These are phyloP conservation scores for Solanum chilense DNA, from an alignment of 257 asterid genomes.

Conservation along the genomic window DNA sequence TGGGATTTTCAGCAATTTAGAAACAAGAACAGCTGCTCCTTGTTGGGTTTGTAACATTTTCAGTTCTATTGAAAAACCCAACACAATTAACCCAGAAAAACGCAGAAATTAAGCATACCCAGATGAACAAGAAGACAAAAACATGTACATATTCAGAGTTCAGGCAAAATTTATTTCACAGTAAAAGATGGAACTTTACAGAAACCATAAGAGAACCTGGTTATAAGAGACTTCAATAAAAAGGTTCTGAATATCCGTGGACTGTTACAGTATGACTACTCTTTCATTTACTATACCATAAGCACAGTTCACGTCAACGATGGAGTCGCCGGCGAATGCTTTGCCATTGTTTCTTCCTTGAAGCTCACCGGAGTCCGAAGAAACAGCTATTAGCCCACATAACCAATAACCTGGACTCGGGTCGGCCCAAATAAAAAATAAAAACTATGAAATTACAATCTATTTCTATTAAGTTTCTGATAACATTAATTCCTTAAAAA, in stretches of 20 bases:
- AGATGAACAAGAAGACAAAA: background rate
- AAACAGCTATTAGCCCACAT: background rate
- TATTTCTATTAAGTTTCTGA: no score
- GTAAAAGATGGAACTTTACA: background rate
- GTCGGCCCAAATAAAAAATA: background rate
- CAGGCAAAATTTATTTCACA: background rate
- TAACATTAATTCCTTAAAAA: no score
- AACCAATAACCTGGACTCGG: background rate
- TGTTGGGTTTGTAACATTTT: background rate
- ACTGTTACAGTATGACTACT: background rate
- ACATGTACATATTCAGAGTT: background rate
- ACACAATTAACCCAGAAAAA: background rate
- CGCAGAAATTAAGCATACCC: background rate
- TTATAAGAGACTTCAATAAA: background rate
- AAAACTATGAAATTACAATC: no score
- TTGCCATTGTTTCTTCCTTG: background rate
- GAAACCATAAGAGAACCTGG: background rate
- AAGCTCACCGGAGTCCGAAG: background rate
- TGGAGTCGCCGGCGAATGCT: background rate
- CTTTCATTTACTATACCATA: background rate
- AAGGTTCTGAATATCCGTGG: background rate
- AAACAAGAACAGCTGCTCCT: constrained; percentile 12
- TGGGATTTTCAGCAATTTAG: constrained; percentile 49
- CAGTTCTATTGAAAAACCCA: background rate
- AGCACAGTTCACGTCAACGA: background rate